These are phyloP conservation scores for Sporopachydermia lactativora DNA, from an alignment of 805 yeast species.

Conservation along the genomic window DNA sequence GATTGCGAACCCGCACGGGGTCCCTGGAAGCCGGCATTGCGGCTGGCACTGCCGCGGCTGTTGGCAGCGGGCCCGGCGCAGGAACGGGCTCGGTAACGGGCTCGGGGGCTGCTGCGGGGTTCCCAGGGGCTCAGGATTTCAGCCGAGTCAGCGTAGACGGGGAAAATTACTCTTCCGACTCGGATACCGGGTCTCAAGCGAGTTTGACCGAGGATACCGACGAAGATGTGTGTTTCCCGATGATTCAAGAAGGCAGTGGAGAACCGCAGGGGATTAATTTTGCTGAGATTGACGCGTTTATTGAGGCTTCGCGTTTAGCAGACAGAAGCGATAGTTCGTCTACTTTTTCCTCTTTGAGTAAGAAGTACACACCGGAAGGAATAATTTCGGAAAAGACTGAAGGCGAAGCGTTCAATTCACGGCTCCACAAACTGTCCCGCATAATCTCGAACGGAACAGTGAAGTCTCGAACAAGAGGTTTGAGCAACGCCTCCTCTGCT, in stretches of 20 bases:
- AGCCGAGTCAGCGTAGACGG: conserved; percentile 9
- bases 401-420: not conserved
- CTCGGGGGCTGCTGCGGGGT: conserved; percentile 8
- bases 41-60: too few species aligned
- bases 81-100: conserved; percentile 5
- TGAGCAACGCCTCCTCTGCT: not conserved
- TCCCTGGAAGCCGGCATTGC: too few species aligned
- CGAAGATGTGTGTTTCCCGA: conserved; percentile 95
- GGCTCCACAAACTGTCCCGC: not conserved
- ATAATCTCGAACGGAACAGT: not conserved
- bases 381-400: not conserved
- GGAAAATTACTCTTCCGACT: conserved; percentile 12
- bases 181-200: conserved; percentile 18
- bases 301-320: conserved; percentile 30
- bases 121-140: conserved; percentile 2
- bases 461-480: not conserved
- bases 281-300: conserved; percentile 77
- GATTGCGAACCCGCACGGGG: not conserved
- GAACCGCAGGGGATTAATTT: conserved; percentile 69
- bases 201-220: conserved; percentile 62
- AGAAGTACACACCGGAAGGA: not conserved
- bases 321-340: not conserved
- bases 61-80: too few species aligned
- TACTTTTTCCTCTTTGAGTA: not conserved
- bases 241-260: conserved; percentile 51